phyloP scores from a whole-genome alignment of 179 eudicot genomes.

The Amaranthus tricolor region DNA sequence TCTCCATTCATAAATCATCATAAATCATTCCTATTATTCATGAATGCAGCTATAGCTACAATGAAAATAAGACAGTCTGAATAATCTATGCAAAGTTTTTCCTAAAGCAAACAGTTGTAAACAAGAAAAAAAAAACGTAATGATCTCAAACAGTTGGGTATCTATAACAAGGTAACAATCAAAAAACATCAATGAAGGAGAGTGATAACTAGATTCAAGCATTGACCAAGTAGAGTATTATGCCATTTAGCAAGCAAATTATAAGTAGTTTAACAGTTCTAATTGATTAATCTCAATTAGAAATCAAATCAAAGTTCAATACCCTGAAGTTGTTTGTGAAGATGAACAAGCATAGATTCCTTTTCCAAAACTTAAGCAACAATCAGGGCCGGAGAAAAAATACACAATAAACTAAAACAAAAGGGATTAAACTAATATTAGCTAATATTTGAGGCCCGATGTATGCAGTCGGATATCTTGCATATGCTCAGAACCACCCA shows the following conservation, averaged over 20 bases:
- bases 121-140: neutral
- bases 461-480: no score
- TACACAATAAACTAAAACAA: neutral
- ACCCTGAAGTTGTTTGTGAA: neutral
- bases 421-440: no score
- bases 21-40: neutral
- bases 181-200: conserved; percentile 4
- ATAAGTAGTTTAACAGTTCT: conserved; percentile 8
- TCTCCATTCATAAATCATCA: neutral
- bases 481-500: no score
- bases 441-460: no score
- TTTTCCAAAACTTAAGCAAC: neutral
- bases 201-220: neutral
- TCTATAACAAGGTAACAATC: neutral
- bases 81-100: neutral
- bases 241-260: neutral
- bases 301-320: neutral
- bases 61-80: neutral
- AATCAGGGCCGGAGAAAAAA: neutral
- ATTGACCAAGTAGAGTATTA: neutral
- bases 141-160: conserved; percentile 5
- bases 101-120: neutral
- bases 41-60: no score
- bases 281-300: neutral
- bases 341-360: neutral